phyloP scores from a whole-genome alignment of 1,139 yeast species.

The Taphrina pruni region DNA sequence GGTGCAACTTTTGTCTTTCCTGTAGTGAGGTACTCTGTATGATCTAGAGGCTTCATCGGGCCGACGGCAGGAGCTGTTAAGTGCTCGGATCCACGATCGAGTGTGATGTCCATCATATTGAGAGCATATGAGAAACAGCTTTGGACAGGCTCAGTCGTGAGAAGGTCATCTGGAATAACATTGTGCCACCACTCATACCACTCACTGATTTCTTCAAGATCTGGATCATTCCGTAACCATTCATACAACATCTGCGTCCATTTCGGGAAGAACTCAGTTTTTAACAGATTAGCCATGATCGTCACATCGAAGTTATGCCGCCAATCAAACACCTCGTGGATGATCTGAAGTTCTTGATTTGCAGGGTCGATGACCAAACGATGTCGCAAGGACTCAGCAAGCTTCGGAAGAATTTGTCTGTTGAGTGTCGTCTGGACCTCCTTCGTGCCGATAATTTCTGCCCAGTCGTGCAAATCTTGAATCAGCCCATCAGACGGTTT shows the following conservation, averaged over 20 bases:
- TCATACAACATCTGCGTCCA: constrained; percentile 50
- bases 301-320: constrained; percentile 46
- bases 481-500: constrained; percentile 48
- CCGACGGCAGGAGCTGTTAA: constrained; percentile 40
- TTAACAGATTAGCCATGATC: constrained; percentile 49
- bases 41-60: constrained; percentile 25
- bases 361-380: constrained; percentile 51
- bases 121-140: constrained; percentile 50
- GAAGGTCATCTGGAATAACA: constrained; percentile 48
- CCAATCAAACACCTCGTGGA: constrained; percentile 50
- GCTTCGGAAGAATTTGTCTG: constrained; percentile 51
- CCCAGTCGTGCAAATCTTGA: constrained; percentile 53
- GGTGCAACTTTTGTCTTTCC: constrained; percentile 19
- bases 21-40: constrained; percentile 2
- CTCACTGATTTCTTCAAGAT: constrained; percentile 48
- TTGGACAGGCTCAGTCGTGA: constrained; percentile 47
- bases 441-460: constrained; percentile 53
- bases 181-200: constrained; percentile 52
- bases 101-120: constrained; percentile 52
- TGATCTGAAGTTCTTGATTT: constrained; percentile 48
- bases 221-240: constrained; percentile 50
- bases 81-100: constrained; percentile 48
- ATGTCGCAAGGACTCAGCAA: constrained; percentile 49
- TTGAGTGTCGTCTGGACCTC: constrained; percentile 49
- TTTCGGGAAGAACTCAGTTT: constrained; percentile 51